phyloP scores from a whole-genome alignment of 257 asterid genomes.

The Coffea canephora region DNA sequence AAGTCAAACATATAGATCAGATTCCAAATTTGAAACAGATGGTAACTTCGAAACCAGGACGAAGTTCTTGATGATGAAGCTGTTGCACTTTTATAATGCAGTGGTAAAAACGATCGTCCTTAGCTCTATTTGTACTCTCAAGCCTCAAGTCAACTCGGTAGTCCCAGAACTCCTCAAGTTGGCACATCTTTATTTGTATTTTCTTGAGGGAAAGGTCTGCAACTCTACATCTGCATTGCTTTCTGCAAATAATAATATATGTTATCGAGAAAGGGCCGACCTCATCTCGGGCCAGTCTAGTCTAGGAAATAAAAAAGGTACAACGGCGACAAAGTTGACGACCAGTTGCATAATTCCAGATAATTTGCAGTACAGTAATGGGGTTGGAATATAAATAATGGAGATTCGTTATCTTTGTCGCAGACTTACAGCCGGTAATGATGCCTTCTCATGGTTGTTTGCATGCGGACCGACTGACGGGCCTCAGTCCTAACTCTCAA shows the following conservation, averaged over 20 bases:
- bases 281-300: background rate
- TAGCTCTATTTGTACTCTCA: too few species aligned
- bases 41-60: too few species aligned
- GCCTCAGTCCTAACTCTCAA: background rate
- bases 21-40: too few species aligned
- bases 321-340: background rate
- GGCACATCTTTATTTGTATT: background rate
- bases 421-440: conserved; percentile 14
- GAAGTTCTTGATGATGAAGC: too few species aligned
- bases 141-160: too few species aligned
- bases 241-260: too few species aligned
- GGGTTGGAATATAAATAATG: background rate
- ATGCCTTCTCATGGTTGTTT: conserved; percentile 6
- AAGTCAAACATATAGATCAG: background rate
- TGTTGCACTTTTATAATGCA: too few species aligned
- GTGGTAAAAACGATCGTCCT: too few species aligned
- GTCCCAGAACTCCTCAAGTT: too few species aligned
- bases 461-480: conserved; percentile 33
- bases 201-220: background rate
- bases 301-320: background rate
- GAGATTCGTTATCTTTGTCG: conserved; percentile 26
- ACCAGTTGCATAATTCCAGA: background rate
- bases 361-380: background rate
- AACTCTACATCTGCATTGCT: background rate
- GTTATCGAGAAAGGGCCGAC: background rate